Conservation (phyloP, 2,329 filamentous ascomycete species). For the Truncatella angustata region DNA sequence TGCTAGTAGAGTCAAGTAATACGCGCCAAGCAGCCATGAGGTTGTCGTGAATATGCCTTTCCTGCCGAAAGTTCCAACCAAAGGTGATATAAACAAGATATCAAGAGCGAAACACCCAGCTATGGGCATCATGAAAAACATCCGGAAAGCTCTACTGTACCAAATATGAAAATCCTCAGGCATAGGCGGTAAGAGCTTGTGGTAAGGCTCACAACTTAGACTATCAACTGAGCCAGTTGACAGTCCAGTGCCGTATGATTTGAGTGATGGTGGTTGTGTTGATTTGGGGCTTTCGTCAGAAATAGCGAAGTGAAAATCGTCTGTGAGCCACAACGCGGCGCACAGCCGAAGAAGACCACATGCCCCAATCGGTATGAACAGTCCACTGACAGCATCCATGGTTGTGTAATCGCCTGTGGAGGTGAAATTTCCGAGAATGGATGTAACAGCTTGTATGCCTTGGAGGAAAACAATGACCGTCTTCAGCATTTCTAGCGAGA, state of each 20-base stretch:
- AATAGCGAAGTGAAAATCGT: constrained; percentile 1
- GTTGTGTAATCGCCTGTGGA: neutral
- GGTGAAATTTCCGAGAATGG: neutral
- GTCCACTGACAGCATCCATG: constrained; percentile 4
- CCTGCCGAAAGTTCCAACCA: neutral
- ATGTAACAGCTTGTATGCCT: neutral
- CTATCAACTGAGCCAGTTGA: neutral
- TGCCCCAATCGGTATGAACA: neutral
- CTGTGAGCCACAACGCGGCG: neutral
- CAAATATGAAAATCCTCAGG: neutral
- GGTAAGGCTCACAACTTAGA: neutral
- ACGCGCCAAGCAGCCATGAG: neutral
- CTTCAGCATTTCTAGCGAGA: neutral
- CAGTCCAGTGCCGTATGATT: neutral
- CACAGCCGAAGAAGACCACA: neutral
- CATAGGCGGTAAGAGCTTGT: neutral
- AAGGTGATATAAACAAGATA: neutral
- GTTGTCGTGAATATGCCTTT: constrained; percentile 3
- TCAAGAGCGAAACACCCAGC: neutral
- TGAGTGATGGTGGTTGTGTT: neutral
- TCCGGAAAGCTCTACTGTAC: neutral
- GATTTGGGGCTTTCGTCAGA: neutral
- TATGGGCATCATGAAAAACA: neutral
- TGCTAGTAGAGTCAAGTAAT: neutral
- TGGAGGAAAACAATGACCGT: neutral